Conservation (phyloP, 1,284 basidiomycete species). For the Cutaneotrichosporon sp. region DNA sequence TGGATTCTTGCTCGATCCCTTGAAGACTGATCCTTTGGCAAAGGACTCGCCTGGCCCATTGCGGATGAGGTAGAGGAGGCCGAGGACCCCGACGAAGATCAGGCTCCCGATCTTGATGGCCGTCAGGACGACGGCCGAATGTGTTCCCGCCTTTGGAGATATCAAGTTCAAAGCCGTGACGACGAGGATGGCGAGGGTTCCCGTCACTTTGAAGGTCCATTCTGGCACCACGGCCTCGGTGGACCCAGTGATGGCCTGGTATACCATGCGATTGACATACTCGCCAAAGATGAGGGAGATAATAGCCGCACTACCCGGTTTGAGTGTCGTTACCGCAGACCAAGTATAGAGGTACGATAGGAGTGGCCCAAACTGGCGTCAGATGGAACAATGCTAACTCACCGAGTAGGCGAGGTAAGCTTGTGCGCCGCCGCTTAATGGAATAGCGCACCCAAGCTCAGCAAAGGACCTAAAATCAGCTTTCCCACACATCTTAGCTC, state of each 20-base stretch:
- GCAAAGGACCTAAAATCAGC: constrained; percentile 69
- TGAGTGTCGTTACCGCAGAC: constrained; percentile 83
- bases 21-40: constrained; percentile 61
- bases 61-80: constrained; percentile 47
- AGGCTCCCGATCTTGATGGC: constrained; percentile 64
- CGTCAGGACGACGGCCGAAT: constrained; percentile 81
- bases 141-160: constrained; percentile 73
- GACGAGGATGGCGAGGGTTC: constrained; percentile 66
- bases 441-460: constrained; percentile 64
- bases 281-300: constrained; percentile 64
- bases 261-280: constrained; percentile 68
- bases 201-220: constrained; percentile 91
- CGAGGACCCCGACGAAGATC: constrained; percentile 54
- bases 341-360: constrained; percentile 83
- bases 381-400: constrained; percentile 18
- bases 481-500: constrained; percentile 8
- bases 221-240: constrained; percentile 67
- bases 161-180: constrained; percentile 76
- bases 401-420: constrained; percentile 81
- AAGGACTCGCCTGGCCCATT: constrained; percentile 46
- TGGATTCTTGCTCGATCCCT: constrained; percentile 71
- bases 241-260: constrained; percentile 46
- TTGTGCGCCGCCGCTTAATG: constrained; percentile 77
- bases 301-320: constrained; percentile 61
- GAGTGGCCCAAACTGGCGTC: constrained; percentile 68